Base-by-base conservation (phyloP, 1,139 yeast species). In the Meyerozyma smithsonii region DNA sequence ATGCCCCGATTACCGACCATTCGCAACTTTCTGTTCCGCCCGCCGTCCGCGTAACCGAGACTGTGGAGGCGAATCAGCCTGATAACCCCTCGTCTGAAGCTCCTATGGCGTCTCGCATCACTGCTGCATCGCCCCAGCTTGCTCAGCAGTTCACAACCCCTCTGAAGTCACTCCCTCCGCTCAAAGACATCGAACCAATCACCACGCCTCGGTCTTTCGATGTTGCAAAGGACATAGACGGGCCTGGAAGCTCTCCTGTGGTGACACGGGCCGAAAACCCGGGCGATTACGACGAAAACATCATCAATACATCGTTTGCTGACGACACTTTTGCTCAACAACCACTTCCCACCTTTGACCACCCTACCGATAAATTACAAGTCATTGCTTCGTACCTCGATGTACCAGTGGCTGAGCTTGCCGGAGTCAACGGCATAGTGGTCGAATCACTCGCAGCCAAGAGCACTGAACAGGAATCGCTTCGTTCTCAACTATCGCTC, bases 401-500 rank as follows among this genome's bases (percentile, higher is more conserved):
- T 2, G 47, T 74, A 4, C 64, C 67, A 3, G 47, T 45, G 8
- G 21, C 42, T 5, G 19, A 49, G 6, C 39, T 71, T 2, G 41
- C 56, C 0, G 25, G 62, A 2, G 56, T 61, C 30, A 41, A 45
- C 1, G 47, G 42, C 0, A 40, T 40, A 3, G 26, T 69, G 0
- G 40, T 74, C 4, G 56, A 58, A 4, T 64, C 64, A 19, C 53
- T 83, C 18, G 61, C 66, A 4, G 55, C 60, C 2, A 73, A 72
- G 44, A 65, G 82, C 1, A 53, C 65, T 2, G 79, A 77, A 43
- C 64, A 65, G 45, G 74, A 77, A 36, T 69, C 69, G 3, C 44
- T 81, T 28, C 64, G 69, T 42, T 73, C 85, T 1, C 79, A 78
- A 45, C 66, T 71, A 36, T 58, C 77, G 16, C 62, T 77, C 17